Base-by-base conservation (phyloP, 2,329 filamentous ascomycete genomes). In the Pseudogymnoascus sp. region DNA sequence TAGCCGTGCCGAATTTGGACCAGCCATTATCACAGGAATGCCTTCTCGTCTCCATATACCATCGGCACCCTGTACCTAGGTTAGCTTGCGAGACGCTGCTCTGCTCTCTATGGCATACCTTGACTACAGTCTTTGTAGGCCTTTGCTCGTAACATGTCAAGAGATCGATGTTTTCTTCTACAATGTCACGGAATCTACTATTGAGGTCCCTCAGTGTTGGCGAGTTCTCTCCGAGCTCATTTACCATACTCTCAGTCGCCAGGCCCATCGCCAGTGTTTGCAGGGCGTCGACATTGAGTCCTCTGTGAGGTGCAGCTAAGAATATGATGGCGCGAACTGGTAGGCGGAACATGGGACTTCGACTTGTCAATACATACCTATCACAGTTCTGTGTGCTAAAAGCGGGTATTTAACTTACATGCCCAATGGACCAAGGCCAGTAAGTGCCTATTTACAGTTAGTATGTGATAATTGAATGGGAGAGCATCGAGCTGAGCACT, bases 271-370 rank as follows among this genome's bases (percentile, higher is more conserved):
- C 68, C 3, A 71, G 61, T 15, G 64, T 67, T 33, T 66, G 42
- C 4, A 71, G 42, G 6, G 68, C 66, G 11, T 62, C 62, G 10
- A 64, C 66, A 13, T 71, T 61, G 9, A 71, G 61, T 11, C 70
- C 70, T n/a, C 64, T 60, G 63, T 71, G 68, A 2, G 70, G 70
- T 15, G 66, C 67, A 3, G 66, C 70, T n/a, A 71, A 63, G 33
- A 71, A 71, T n/a, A 71, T 59, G 9, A 71, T 59, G 10, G 56
- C 35, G 15, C 64, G 64, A 7, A 68, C 66, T 2, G 38, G 53
- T 9, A 65, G 61, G 29, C 31, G 60, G 7, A 33, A 56, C 29
- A 21, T 56, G 13, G 50, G 29, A 21, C 50, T 56, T 2, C 5
- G 15, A 21, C 29, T 21, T 21, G 50, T 56, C 2, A 56, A 56